Evolutionary conservation across 331 rosid genomes (phyloP), one percentile per base, ranked within the genome.

Genomic region (Phaseolus coccineus): DNA sequence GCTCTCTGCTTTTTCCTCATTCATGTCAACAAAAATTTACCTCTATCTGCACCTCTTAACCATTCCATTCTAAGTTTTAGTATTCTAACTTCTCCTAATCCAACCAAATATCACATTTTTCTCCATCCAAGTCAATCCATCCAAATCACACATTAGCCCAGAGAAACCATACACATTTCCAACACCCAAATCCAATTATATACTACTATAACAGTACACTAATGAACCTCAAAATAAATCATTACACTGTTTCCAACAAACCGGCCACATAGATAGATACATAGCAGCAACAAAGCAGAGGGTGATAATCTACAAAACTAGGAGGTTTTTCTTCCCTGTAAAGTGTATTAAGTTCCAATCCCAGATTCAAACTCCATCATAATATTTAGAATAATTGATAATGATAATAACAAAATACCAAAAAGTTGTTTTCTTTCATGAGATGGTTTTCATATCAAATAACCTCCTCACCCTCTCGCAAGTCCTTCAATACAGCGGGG

Each of bases 401-500:
- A 67, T 68, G 6, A 52, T 48, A 55, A 55, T 73, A 8, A 28
- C 0, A 48, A 12, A 78, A 47, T 67, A 24, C 55, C 69, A 52
- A 55, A 35, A 61, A 57, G 16, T 31, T 15, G 16, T 24, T 63
- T 47, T 9, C 39, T 42, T 67, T 11, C 8, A n/a, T 0, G 14
- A 27, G 25, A 55, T 44, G 13, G 13, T 42, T 55, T 37, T 37
- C 42, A 27, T 47, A 16, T 48, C 30, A 16, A 14, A 47, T 4
- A 68, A 40, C 51, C 53, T 28, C 67, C 78, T 11, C 47, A 56
- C 27, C 31, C 73, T 10, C 55, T 16, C 28, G 6, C 27, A 5
- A 4, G 6, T 39, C 47, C 59, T 67, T 92, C 89, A 94, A 81
- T 88, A 83, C 0, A 90, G 89, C 5, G 97, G 98, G 79, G 98